Evolutionary conservation across 805 yeast genomes (phyloP).

Genomic region (Scheffersomyces coipomensis): DNA sequence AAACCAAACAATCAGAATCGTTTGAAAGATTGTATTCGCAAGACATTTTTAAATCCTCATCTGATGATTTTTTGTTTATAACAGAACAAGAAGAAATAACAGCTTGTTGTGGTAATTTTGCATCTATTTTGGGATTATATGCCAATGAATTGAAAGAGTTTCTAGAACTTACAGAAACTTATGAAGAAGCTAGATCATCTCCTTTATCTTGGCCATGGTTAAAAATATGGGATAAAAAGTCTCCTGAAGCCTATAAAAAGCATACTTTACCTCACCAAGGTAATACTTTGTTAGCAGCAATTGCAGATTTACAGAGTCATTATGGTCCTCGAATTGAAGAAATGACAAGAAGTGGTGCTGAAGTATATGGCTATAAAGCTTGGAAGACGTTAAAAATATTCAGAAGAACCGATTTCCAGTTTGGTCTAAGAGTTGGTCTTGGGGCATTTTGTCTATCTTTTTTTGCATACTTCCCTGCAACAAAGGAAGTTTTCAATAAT

Average conservation of each 20-base stretch:
- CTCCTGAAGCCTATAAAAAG: neutral
- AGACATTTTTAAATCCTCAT: conserved; percentile 41
- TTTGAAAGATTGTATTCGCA: conserved; percentile 58
- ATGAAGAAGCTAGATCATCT: conserved; percentile 21
- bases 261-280: conserved; percentile 5
- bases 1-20: conserved; percentile 55
- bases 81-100: conserved; percentile 78
- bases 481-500: conserved; percentile 51
- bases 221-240: conserved; percentile 43
- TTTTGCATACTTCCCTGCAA: conserved; percentile 62
- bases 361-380: conserved; percentile 19
- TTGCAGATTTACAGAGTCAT: conserved; percentile 27
- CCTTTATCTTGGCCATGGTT: conserved; percentile 51
- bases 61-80: conserved; percentile 32
- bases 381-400: conserved; percentile 55
- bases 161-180: conserved; percentile 43
- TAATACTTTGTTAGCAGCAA: conserved; percentile 32
- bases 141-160: conserved; percentile 56
- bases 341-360: neutral
- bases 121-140: conserved; percentile 61
- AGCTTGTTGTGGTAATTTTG: conserved; percentile 80
- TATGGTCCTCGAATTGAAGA: conserved; percentile 10
- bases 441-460: conserved; percentile 68
- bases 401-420: conserved; percentile 66
- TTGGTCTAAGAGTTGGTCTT: conserved; percentile 75